Evolutionary conservation across 257 asterid genomes (phyloP), one percentile per base, ranked within the genome.

Genomic region (Osmanthus fragrans): DNA sequence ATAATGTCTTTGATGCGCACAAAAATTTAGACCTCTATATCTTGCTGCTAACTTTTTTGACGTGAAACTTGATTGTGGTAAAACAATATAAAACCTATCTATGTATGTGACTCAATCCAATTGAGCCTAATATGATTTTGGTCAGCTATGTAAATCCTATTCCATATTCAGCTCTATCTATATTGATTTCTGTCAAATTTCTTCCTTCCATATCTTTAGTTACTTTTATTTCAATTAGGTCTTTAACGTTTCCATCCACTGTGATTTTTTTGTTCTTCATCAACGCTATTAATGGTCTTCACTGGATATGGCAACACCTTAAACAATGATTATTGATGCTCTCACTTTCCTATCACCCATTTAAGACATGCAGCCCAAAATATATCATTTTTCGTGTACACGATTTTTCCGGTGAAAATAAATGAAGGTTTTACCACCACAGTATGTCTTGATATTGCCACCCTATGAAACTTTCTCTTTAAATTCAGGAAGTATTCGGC

Each of bases 1-100:
- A 19, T 40, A 11, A 9, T 74, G 40, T 64, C 74, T 29, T 74
- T 54, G 49, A 13, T 67, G 49, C 10, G 30, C 32, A 27, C 72
- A 67, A 66, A 67, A 12, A 18, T 12, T 23, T 60, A 21, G 21
- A 70, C 67, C 94, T 96, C 73, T 51, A 98, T 92, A 88, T 72
- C 25, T 71, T 42, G 34, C 37, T n/a, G 63, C 60, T 71, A 23
- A 39, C n/a, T 71, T 25, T 63, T 36, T 25, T 36, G n/a, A 11
- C 21, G 16, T 71, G 51, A 32, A 42, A 71, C 36, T 70, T 71
- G 19, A 71, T 47, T 21, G 3, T 71, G 30, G 27, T 10, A 69
- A 67, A 71, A 37, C 58, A 23, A 63, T 10, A 39, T 71, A 71
- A 27, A 19, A 1, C 37, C 74, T 8, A 10, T 4, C 63, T 4